Conservation (phyloP, 2,329 filamentous ascomycete species). For the Colletotrichum sp. region DNA sequence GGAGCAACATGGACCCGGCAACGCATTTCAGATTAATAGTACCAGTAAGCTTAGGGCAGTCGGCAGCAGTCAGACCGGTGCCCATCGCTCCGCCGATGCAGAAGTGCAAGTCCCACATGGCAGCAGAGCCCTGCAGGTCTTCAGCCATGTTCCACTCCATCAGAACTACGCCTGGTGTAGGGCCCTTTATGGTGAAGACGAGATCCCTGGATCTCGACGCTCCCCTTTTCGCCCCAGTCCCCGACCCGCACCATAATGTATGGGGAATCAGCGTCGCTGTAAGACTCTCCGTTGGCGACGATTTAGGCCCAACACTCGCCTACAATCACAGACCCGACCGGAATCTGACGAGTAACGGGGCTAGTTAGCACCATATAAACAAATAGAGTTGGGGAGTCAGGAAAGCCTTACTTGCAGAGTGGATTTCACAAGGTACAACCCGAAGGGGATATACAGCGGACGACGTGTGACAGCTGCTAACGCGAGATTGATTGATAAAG, state of each 20-base stretch:
- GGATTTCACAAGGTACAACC: conserved; percentile 21
- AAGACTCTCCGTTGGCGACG: conserved; percentile 49
- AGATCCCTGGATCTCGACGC: conserved; percentile 66
- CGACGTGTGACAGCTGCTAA: conserved; percentile 25
- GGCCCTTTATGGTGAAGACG: conserved; percentile 60
- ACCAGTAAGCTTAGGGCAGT: conserved; percentile 15
- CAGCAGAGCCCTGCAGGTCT: conserved; percentile 38
- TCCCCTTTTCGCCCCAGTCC: conserved; percentile 56
- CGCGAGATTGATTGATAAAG: background rate
- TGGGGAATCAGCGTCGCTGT: conserved; percentile 50
- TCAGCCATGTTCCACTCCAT: conserved; percentile 65
- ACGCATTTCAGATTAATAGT: conserved; percentile 35
- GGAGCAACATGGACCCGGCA: conserved; percentile 43
- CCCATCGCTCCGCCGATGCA: conserved; percentile 42
- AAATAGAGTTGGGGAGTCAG: background rate
- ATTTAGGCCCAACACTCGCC: conserved; percentile 51
- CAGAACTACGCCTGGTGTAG: conserved; percentile 59
- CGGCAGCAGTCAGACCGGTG: conserved; percentile 42
- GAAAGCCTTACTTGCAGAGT: background rate
- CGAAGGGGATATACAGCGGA: conserved; percentile 50
- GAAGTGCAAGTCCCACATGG: conserved; percentile 56
- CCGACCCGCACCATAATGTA: conserved; percentile 59
- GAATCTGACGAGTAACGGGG: conserved; percentile 33
- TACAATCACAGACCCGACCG: conserved; percentile 45
- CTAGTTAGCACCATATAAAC: conserved; percentile 47